phyloP scores from a whole-genome alignment of 345 rosid species.

The Lenwebbia sp. region DNA sequence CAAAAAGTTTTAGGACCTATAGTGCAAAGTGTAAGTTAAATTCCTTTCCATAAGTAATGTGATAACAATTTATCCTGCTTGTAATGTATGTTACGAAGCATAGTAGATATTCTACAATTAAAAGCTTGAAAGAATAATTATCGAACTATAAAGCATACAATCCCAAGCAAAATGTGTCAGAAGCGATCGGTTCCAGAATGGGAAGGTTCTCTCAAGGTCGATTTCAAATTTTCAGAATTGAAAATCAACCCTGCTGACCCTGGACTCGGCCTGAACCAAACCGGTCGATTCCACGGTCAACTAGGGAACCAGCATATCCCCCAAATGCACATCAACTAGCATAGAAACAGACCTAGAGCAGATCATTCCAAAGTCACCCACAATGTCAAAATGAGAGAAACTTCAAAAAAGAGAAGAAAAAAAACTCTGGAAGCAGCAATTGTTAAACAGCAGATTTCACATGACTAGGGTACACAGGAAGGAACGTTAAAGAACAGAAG shows the following conservation, averaged over 20 bases:
- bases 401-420: neutral
- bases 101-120: neutral
- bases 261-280: neutral
- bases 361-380: neutral
- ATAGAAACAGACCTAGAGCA: neutral
- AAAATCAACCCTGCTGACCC: neutral
- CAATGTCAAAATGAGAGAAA: neutral
- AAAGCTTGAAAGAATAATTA: neutral
- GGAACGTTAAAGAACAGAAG: neutral
- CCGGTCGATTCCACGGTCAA: neutral
- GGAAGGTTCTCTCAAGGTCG: fast-evolving
- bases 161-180: neutral
- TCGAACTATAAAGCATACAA: neutral
- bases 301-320: neutral
- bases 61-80: neutral
- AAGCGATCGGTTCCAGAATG: neutral
- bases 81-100: neutral
- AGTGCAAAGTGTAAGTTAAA: neutral
- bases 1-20: too few relatives aligned
- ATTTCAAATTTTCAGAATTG: neutral
- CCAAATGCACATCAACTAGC: neutral
- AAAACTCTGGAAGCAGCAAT: neutral
- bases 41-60: neutral
- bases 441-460: neutral
- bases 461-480: neutral